These are phyloP conservation scores for Mucor indicus DNA, from an alignment of 371 early-diverging fungal species.

Conservation along the genomic window DNA sequence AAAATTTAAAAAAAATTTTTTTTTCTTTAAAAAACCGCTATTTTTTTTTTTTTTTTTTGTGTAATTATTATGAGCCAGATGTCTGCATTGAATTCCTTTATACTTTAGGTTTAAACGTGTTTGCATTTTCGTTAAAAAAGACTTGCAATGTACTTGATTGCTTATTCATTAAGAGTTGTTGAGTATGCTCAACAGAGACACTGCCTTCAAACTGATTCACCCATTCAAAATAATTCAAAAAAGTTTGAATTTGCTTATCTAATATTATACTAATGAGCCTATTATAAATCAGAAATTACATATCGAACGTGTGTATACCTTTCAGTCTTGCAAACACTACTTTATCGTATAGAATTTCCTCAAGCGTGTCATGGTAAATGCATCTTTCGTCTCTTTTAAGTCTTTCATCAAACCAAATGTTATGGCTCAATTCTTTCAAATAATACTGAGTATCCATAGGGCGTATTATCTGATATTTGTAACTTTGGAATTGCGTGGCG, in stretches of 20 bases:
- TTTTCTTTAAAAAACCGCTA: not conserved
- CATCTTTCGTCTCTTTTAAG: slow-evolving; percentile 31
- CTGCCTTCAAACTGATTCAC: slow-evolving; percentile 28
- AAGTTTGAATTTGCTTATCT: slow-evolving; percentile 30
- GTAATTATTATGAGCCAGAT: too few relatives aligned
- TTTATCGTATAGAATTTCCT: too few relatives aligned
- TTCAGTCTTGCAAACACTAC: too few relatives aligned
- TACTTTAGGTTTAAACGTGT: slow-evolving; percentile 40
- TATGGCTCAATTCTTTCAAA: slow-evolving; percentile 19
- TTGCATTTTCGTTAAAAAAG: slow-evolving; percentile 36
- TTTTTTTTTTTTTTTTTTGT: not conserved
- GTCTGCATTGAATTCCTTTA: too few relatives aligned
- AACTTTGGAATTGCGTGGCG: slow-evolving; percentile 22
- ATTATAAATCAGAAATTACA: too few relatives aligned
- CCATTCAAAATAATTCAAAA: slow-evolving; percentile 47
- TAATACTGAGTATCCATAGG: slow-evolving; percentile 37
- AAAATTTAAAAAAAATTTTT: slow-evolving; percentile 1
- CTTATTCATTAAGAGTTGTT: slow-evolving; percentile 10
- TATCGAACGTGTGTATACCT: too few relatives aligned
- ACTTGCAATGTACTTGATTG: slow-evolving; percentile 22
- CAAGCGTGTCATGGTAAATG: slow-evolving; percentile 21
- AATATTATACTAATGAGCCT: not conserved
- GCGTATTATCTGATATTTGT: slow-evolving; percentile 20
- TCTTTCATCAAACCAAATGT: slow-evolving; percentile 46
- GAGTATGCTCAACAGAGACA: slow-evolving; percentile 26